A percentile compares a stretch with the other conserved stretches of the same genome.
phyloP scores from a whole-genome alignment of 805 yeast species.

The Maudiozyma saulgeensis region DNA sequence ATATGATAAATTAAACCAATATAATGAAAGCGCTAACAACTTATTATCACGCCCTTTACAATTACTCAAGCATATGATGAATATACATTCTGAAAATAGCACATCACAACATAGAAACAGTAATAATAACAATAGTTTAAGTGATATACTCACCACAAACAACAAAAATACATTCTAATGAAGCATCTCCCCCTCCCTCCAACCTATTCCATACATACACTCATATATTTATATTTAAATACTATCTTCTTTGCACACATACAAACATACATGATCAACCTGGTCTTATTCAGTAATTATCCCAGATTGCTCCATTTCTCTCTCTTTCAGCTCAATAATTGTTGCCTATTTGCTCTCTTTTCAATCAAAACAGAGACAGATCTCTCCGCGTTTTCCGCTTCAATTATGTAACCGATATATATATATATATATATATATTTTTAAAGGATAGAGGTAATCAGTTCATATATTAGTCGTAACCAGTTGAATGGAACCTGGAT shows the following conservation, averaged over 20 bases:
- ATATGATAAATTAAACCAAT: constrained; percentile 15
- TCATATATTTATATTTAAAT: background rate
- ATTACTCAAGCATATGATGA: constrained; percentile 10
- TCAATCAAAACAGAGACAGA: background rate
- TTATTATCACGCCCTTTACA: constrained; percentile 20
- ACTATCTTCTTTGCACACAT: background rate
- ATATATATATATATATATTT: background rate
- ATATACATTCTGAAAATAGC: too few relatives aligned
- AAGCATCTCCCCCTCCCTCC: background rate
- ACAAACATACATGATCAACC: too few relatives aligned
- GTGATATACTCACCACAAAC: too few relatives aligned
- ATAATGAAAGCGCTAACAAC: constrained; percentile 20
- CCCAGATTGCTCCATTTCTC: too few relatives aligned
- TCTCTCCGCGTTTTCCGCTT: background rate
- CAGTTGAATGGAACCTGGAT: too few relatives aligned
- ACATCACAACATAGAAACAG: background rate
- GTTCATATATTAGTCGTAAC: too few relatives aligned
- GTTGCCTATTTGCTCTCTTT: background rate
- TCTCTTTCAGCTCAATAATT: background rate
- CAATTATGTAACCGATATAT: background rate
- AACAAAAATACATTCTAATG: too few relatives aligned
- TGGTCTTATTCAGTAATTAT: too few relatives aligned
- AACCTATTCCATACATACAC: background rate
- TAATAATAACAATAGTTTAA: background rate
- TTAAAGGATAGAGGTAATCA: too few relatives aligned